A percentile compares a stretch with the other conserved stretches of the same genome.
phyloP scores from a whole-genome alignment of 2,329 filamentous ascomycete species.

The Triangularia setosa region DNA sequence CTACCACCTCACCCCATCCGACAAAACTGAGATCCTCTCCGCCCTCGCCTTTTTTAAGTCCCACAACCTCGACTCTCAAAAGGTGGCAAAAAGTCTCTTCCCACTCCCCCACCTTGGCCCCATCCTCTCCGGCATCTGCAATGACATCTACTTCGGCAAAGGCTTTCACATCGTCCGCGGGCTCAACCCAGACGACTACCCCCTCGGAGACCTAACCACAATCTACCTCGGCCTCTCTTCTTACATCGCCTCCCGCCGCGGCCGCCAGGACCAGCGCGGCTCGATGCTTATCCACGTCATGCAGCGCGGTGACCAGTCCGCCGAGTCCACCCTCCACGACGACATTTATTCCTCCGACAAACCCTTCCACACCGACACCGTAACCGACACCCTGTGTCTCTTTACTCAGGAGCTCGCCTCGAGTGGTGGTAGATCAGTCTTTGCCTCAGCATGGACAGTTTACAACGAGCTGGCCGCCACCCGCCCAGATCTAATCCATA shows the following conservation, averaged over 20 bases:
- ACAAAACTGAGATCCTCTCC: slow-evolving; percentile 19
- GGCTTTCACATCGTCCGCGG: slow-evolving; percentile 22
- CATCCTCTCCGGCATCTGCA: slow-evolving; percentile 10
- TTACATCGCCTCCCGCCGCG: slow-evolving; percentile 18
- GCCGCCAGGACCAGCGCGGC: slow-evolving; percentile 22
- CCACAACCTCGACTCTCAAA: slow-evolving; percentile 12
- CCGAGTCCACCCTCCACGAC: slow-evolving; percentile 3
- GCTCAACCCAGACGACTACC: slow-evolving; percentile 21
- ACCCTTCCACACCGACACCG: slow-evolving; percentile 27
- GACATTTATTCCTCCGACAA: slow-evolving; percentile 4
- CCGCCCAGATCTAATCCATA: slow-evolving; percentile 22
- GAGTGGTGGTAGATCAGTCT: slow-evolving; percentile 14
- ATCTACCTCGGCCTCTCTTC: slow-evolving; percentile 22
- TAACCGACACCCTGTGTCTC: slow-evolving; percentile 23
- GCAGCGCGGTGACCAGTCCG: not conserved
- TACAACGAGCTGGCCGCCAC: slow-evolving; percentile 24
- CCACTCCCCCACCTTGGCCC: slow-evolving; percentile 16
- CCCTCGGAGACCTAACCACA: slow-evolving; percentile 16
- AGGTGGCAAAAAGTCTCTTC: slow-evolving; percentile 18
- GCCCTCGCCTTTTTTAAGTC: slow-evolving; percentile 19
- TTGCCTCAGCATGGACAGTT: slow-evolving; percentile 24
- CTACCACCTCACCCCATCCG: slow-evolving; percentile 16
- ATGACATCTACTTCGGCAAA: slow-evolving; percentile 17
- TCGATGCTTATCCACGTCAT: slow-evolving; percentile 16
- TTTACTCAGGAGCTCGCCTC: slow-evolving; percentile 20